Conservation (phyloP, 768 basidiomycete species). For the Auricularia sp. region DNA sequence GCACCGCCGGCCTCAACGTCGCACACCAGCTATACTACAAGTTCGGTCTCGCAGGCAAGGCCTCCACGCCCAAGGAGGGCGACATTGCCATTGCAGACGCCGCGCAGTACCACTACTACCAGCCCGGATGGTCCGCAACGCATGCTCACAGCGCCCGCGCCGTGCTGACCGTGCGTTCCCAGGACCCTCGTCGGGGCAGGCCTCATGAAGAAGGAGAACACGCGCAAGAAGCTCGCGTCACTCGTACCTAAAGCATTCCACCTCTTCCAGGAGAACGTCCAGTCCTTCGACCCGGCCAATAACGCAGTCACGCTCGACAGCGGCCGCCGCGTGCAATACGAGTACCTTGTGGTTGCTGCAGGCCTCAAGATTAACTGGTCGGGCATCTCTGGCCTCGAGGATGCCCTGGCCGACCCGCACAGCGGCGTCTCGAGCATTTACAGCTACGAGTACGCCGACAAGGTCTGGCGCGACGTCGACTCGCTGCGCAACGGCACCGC, state of each 20-base stretch:
- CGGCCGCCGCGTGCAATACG: slow-evolving; percentile 68
- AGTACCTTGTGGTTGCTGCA: slow-evolving; percentile 78
- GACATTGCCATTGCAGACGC: slow-evolving; percentile 85
- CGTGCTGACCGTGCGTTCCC: neutral
- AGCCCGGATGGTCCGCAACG: slow-evolving; percentile 78
- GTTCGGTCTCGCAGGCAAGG: slow-evolving; percentile 60
- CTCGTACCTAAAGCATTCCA: slow-evolving; percentile 69
- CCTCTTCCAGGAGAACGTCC: slow-evolving; percentile 61
- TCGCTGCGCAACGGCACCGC: slow-evolving; percentile 68
- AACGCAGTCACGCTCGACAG: slow-evolving; percentile 65
- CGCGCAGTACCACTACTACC: slow-evolving; percentile 77
- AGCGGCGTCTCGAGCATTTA: slow-evolving; percentile 90
- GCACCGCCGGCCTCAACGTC: slow-evolving; percentile 70
- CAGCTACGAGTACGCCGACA: slow-evolving; percentile 82
- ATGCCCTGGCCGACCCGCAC: slow-evolving; percentile 64
- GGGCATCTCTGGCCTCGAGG: slow-evolving; percentile 49
- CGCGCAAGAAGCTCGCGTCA: slow-evolving; percentile 42
- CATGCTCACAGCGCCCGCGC: neutral
- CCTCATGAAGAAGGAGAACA: slow-evolving; percentile 47
- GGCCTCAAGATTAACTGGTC: slow-evolving; percentile 84
- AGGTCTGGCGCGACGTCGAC: slow-evolving; percentile 77
- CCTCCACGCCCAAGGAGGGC: slow-evolving; percentile 41
- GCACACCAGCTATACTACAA: slow-evolving; percentile 83
- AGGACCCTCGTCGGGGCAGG: slow-evolving; percentile 95
- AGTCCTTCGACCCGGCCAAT: slow-evolving; percentile 61